Conservation (phyloP, 2,329 filamentous ascomycete genomes). For the Hymenoscyphus fructigenus region DNA sequence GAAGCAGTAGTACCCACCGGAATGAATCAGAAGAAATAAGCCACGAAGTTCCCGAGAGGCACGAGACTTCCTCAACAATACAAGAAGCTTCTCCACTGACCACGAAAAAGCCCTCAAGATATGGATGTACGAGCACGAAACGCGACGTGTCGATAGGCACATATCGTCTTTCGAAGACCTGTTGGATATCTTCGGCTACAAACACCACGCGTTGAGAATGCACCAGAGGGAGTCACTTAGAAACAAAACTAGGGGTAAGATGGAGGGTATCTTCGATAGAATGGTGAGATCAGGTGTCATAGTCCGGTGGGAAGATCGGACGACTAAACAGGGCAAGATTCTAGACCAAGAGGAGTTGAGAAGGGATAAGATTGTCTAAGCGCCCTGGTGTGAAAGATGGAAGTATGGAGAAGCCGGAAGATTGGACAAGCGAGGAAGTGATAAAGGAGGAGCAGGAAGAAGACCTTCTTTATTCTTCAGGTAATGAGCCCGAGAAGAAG, state of each 20-base stretch:
- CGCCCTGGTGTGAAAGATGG: background rate
- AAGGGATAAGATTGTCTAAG: too few relatives aligned
- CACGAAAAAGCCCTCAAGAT: background rate
- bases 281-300: background rate
- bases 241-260: background rate
- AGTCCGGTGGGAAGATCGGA: background rate
- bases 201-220: background rate
- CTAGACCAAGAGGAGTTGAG: background rate
- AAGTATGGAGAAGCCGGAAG: background rate
- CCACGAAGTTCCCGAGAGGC: too few relatives aligned
- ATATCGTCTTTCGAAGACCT: background rate
- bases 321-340: too few relatives aligned
- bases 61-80: background rate
- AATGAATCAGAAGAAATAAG: too few relatives aligned
- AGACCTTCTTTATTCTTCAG: too few relatives aligned
- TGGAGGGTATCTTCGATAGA: background rate
- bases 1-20: too few relatives aligned
- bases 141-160: background rate
- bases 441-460: too few relatives aligned
- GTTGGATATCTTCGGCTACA: background rate
- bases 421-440: background rate
- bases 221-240: background rate
- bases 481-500: background rate
- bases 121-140: background rate
- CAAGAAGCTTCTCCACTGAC: background rate